A percentile compares a stretch with the other conserved stretches of the same genome.
These are phyloP conservation scores for Blastobotrys mokoenaii DNA, from an alignment of 805 yeast genomes.

Conservation along the genomic window DNA sequence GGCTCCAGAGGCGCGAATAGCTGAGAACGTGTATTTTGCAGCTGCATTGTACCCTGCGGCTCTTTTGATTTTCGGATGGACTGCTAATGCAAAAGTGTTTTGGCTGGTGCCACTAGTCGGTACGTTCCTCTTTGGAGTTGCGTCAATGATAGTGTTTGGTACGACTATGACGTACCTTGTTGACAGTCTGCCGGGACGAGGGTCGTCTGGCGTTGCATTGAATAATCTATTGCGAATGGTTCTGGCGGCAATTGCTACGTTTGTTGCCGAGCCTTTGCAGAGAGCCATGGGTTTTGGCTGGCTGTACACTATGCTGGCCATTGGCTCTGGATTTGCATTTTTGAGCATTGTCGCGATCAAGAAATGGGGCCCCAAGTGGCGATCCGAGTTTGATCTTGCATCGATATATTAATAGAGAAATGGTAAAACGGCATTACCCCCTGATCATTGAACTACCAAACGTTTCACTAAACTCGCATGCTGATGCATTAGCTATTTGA, in stretches of 20 bases:
- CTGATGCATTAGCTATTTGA: too few species aligned
- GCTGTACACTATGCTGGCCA: constrained; percentile 57
- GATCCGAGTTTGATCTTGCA: constrained; percentile 36
- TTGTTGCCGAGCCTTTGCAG: constrained; percentile 63
- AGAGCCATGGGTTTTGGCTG: constrained; percentile 64
- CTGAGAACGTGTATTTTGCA: constrained; percentile 64
- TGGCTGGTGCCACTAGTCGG: constrained; percentile 82
- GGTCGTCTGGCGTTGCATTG: constrained; percentile 83
- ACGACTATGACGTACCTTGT: constrained; percentile 73
- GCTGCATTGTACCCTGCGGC: constrained; percentile 55
- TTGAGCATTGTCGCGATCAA: constrained; percentile 27
- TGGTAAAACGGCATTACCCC: not conserved
- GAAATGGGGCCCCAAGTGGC: constrained; percentile 31
- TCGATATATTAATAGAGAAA: constrained; percentile 23
- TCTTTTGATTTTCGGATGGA: constrained; percentile 75
- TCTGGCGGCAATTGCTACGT: constrained; percentile 69
- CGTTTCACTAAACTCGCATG: not conserved
- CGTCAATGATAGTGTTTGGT: constrained; percentile 78
- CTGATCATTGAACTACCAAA: not conserved
- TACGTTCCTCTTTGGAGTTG: constrained; percentile 72
- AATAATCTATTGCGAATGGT: constrained; percentile 68
- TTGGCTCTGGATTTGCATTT: constrained; percentile 25
- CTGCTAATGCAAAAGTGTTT: constrained; percentile 51
- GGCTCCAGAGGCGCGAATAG: constrained; percentile 71
- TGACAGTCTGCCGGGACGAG: constrained; percentile 78